Conservation (phyloP, 2,329 filamentous ascomycete species). For the Lecanicillium sp. region DNA sequence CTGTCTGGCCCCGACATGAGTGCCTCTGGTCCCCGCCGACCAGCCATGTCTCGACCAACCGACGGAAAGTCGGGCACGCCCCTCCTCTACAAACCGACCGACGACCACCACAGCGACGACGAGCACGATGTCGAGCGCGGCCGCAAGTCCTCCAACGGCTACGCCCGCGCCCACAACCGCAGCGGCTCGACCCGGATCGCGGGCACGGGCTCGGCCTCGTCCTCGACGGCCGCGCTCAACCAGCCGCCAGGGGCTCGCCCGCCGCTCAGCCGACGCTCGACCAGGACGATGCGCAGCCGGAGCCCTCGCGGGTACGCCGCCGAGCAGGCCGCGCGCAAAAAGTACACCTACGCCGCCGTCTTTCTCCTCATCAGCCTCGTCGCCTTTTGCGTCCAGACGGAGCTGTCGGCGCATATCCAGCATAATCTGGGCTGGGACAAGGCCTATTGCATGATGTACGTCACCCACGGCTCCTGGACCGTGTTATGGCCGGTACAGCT, state of each 20-base stretch:
- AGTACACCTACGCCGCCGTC: slow-evolving; percentile 79
- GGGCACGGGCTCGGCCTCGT: slow-evolving; percentile 18
- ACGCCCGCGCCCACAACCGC: slow-evolving; percentile 13
- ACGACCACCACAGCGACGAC: slow-evolving; percentile 12
- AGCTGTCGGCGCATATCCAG: slow-evolving; percentile 92
- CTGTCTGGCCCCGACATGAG: no score
- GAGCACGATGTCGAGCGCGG: slow-evolving; percentile 14
- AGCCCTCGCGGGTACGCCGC: slow-evolving; percentile 52
- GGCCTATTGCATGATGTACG: slow-evolving; percentile 98
- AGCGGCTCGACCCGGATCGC: no score
- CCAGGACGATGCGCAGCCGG: slow-evolving; percentile 60
- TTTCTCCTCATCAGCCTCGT: slow-evolving; percentile 79
- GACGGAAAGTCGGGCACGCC: slow-evolving; percentile 38
- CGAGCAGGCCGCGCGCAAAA: slow-evolving; percentile 52
- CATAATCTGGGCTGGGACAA: slow-evolving; percentile 91
- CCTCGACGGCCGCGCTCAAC: slow-evolving; percentile 11
- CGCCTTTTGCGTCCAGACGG: slow-evolving; percentile 89
- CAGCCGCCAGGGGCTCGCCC: slow-evolving; percentile 8
- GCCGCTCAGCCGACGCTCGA: slow-evolving; percentile 37
- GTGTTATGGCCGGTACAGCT: slow-evolving; percentile 85
- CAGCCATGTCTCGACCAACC: slow-evolving; percentile 36
- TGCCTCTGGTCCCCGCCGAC: slow-evolving; percentile 29
- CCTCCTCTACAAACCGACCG: slow-evolving; percentile 27
- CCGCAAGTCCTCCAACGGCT: slow-evolving; percentile 16
- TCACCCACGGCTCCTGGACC: slow-evolving; percentile 92